Percentiles rank a stretch among this genome's conserved stretches.
These are phyloP conservation scores for Spirogloea muscicola DNA, from an alignment of 139 green algal genomes.

Conservation along the genomic window DNA sequence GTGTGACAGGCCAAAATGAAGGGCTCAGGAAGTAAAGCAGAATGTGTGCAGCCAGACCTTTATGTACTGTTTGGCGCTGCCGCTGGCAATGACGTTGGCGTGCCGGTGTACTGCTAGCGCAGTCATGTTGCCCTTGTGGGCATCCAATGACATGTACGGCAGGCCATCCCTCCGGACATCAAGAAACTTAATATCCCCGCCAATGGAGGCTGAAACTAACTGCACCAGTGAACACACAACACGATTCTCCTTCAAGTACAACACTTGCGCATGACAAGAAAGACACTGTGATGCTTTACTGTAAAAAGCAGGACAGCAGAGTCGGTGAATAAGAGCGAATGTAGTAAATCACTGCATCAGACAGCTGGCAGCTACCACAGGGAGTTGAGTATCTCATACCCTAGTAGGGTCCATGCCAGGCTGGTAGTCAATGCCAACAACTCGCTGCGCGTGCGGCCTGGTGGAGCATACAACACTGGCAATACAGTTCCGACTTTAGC, in stretches of 20 bases:
- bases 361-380: background rate
- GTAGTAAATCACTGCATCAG: background rate
- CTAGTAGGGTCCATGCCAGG: slow-evolving; percentile 15
- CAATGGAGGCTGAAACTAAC: slow-evolving; percentile 55
- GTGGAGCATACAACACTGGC: slow-evolving; percentile 27
- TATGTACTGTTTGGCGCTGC: slow-evolving; percentile 65
- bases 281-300: background rate
- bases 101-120: slow-evolving; percentile 70
- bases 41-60: no score
- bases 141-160: slow-evolving; percentile 60
- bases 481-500: background rate
- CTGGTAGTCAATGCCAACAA: slow-evolving; percentile 24
- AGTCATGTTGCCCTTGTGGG: slow-evolving; percentile 66
- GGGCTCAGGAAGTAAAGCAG: no score
- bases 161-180: slow-evolving; percentile 63
- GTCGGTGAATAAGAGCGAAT: background rate
- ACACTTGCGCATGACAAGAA: background rate
- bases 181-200: slow-evolving; percentile 71
- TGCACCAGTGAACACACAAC: slow-evolving; percentile 38
- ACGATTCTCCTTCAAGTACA: background rate
- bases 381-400: background rate
- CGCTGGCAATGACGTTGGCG: slow-evolving; percentile 77
- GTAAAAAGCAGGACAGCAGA: background rate
- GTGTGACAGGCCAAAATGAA: no score
- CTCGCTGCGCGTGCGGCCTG: slow-evolving; percentile 24